Percentiles rank a stretch among this genome's conserved stretches.
Conservation (phyloP, 805 yeast genomes). For the Wickerhamiella dianesei region DNA sequence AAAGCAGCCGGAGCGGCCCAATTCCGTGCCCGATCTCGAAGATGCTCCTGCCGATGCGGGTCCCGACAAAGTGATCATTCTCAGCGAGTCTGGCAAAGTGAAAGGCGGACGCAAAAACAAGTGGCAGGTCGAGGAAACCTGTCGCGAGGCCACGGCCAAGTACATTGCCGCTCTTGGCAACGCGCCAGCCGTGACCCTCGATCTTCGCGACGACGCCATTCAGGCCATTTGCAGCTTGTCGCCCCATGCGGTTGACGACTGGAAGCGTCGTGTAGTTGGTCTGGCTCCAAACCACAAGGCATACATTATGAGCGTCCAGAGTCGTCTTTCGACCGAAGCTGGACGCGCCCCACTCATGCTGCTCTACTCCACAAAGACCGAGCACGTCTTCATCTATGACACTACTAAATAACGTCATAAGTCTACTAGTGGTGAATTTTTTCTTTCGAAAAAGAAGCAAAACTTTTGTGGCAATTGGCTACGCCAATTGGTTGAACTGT, state of each 20-base stretch:
- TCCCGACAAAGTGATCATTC: conserved; percentile 31
- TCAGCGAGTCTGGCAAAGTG: conserved; percentile 66
- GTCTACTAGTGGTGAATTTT: too few relatives aligned
- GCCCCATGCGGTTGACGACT: conserved; percentile 27
- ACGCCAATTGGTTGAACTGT: too few relatives aligned
- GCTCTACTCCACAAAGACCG: conserved; percentile 65
- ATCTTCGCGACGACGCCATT: conserved; percentile 66
- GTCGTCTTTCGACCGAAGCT: conserved; percentile 57
- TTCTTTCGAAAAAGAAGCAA: too few relatives aligned
- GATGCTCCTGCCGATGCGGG: neutral
- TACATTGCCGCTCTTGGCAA: conserved; percentile 41
- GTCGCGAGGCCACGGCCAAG: conserved; percentile 45
- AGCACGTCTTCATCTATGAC: conserved; percentile 53
- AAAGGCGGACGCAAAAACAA: conserved; percentile 59
- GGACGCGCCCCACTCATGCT: conserved; percentile 55
- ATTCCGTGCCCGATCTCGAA: neutral
- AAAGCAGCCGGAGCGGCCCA: neutral
- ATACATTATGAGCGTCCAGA: conserved; percentile 61
- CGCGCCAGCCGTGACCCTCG: conserved; percentile 69
- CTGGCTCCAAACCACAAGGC: conserved; percentile 73
- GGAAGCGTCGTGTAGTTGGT: conserved; percentile 73
- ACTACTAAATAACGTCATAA: neutral
- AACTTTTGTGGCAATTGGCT: too few relatives aligned
- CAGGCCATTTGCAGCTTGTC: conserved; percentile 45
- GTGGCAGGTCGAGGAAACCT: conserved; percentile 68